Conservation (phyloP, 2,329 filamentous ascomycete species). For the Cercospora zeae-maydis region DNA sequence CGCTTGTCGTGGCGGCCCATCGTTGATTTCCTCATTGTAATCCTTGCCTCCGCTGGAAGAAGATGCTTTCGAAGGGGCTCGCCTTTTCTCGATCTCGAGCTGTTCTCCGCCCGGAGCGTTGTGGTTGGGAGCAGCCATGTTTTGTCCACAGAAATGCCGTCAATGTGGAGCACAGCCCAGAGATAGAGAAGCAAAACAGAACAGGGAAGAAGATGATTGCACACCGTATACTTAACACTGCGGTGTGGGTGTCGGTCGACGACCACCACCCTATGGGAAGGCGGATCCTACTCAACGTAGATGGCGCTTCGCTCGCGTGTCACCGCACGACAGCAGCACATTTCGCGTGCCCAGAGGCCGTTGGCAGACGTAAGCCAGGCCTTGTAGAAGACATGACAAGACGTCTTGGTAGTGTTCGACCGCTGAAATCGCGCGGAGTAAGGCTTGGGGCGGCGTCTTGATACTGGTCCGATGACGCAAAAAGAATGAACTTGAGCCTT, state of each 20-base stretch:
- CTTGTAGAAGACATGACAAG: conserved; percentile 15
- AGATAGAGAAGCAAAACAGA: not conserved
- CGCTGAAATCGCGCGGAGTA: not conserved
- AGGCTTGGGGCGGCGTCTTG: not conserved
- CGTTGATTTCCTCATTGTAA: conserved; percentile 12
- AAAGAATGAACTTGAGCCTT: conserved; percentile 3
- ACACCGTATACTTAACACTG: conserved; percentile 10
- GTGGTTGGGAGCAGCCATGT: not conserved
- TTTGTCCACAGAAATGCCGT: not conserved
- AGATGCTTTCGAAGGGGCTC: conserved; percentile 14
- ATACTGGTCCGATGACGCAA: conserved; percentile 5
- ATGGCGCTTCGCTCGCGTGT: conserved; percentile 9
- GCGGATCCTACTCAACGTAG: conserved; percentile 9
- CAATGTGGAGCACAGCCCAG: not conserved
- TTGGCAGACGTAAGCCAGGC: conserved; percentile 24
- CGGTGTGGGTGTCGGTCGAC: not conserved
- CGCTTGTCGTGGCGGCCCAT: conserved; percentile 15
- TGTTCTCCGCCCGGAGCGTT: not conserved
- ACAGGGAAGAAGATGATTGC: not conserved
- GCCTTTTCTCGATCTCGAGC: conserved; percentile 13
- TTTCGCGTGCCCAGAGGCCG: conserved; percentile 4
- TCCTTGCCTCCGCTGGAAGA: conserved; percentile 16
- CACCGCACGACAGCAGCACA: conserved; percentile 3
- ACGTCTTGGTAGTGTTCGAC: conserved; percentile 4
- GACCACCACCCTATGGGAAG: not conserved